These are phyloP conservation scores for Septoria linicola DNA, from an alignment of 2,329 filamentous ascomycete genomes.

Conservation along the genomic window DNA sequence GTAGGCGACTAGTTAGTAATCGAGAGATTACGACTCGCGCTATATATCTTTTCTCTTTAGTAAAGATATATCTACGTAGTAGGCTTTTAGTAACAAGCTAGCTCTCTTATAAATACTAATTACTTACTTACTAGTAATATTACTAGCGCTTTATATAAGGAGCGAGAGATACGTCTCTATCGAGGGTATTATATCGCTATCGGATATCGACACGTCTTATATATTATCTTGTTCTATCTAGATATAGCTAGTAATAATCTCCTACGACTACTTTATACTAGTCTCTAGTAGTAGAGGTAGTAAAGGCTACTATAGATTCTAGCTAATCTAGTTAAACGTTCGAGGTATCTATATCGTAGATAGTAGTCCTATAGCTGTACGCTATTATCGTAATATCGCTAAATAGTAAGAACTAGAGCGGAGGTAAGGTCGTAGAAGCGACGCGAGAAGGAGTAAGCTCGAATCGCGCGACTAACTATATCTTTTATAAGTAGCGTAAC, in stretches of 20 bases:
- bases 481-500: too few species aligned
- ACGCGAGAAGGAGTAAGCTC: too few species aligned
- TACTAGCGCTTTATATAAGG: conserved; percentile 14
- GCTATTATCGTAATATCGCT: too few species aligned
- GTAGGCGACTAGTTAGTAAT: conserved; percentile 24
- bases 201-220: conserved; percentile 32
- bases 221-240: conserved; percentile 18
- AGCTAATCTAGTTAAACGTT: too few species aligned
- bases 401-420: too few species aligned
- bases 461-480: too few species aligned
- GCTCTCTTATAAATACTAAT: conserved; percentile 12
- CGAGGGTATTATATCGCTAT: conserved; percentile 27
- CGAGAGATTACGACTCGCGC: conserved; percentile 17
- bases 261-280: neutral
- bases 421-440: too few species aligned
- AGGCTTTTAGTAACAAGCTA: conserved; percentile 8
- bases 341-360: too few species aligned
- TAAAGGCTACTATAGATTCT: too few species aligned
- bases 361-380: too few species aligned
- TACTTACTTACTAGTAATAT: conserved; percentile 9
- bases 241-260: neutral
- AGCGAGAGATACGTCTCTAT: conserved; percentile 17
- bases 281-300: too few species aligned
- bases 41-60: conserved; percentile 29
- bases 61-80: conserved; percentile 11